Evolutionary conservation across 2,329 filamentous ascomycete species (phyloP).

Genomic region (Alternaria conjuncta): DNA sequence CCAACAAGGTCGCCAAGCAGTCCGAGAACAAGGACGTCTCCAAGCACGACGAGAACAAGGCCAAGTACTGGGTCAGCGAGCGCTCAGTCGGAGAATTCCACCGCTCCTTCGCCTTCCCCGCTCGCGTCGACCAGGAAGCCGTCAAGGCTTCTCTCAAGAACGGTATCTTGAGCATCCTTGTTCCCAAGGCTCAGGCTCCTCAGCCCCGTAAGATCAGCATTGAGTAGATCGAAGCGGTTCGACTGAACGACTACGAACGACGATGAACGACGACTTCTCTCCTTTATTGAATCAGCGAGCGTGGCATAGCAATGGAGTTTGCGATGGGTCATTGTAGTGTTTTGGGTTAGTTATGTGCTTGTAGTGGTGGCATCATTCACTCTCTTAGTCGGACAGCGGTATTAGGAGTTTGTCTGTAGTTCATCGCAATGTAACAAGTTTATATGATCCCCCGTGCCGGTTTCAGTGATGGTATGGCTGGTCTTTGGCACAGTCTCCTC

Average conservation of each 20-base stretch:
- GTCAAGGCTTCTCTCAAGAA: conserved; percentile 68
- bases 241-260: background rate
- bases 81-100: conserved; percentile 66
- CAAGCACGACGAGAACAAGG: conserved; percentile 55
- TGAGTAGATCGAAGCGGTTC: conserved; percentile 50
- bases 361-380: background rate
- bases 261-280: background rate
- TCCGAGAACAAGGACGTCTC: conserved; percentile 47
- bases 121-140: conserved; percentile 64
- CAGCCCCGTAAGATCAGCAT: conserved; percentile 62
- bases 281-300: background rate
- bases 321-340: background rate
- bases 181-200: conserved; percentile 62
- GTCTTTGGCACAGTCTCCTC: background rate
- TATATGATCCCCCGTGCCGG: no score
- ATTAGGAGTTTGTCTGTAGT: background rate
- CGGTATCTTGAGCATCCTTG: conserved; percentile 63
- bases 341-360: background rate
- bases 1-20: conserved; percentile 35
- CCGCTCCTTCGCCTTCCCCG: conserved; percentile 65
- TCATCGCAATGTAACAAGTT: background rate
- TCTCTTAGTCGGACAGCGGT: background rate
- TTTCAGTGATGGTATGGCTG: background rate
- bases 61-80: conserved; percentile 74
- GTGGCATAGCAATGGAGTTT: conserved; percentile 2